phyloP scores from a whole-genome alignment of 345 rosid genomes.

The Melaleuca alternifolia region DNA sequence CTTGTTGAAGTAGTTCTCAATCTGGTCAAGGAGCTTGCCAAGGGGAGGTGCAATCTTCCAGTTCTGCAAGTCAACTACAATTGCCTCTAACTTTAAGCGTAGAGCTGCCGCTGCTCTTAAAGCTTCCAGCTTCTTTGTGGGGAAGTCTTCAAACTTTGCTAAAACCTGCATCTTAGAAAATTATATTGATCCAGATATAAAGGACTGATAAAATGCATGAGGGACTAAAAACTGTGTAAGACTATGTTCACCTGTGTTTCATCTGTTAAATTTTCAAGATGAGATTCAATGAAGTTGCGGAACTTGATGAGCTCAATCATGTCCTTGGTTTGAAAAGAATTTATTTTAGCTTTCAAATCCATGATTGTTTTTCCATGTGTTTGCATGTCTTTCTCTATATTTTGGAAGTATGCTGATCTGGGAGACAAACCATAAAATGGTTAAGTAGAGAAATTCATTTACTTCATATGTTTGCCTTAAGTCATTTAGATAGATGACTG shows the following conservation, averaged over 20 bases:
- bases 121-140: slow-evolving; percentile 76
- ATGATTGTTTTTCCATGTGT: slow-evolving; percentile 47
- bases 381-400: slow-evolving; percentile 75
- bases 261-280: slow-evolving; percentile 75
- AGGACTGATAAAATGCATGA: not conserved
- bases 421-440: not conserved
- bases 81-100: slow-evolving; percentile 41
- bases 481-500: not conserved
- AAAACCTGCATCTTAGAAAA: slow-evolving; percentile 40
- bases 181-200: not conserved
- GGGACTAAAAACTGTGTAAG: not conserved
- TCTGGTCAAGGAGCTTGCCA: slow-evolving; percentile 57
- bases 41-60: slow-evolving; percentile 77
- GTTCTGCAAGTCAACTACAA: slow-evolving; percentile 47
- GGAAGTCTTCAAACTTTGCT: slow-evolving; percentile 86
- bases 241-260: slow-evolving; percentile 62
- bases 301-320: slow-evolving; percentile 66
- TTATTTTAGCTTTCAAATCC: slow-evolving; percentile 47
- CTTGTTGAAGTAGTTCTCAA: slow-evolving; percentile 74
- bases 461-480: not conserved
- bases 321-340: slow-evolving; percentile 61
- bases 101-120: slow-evolving; percentile 66
- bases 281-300: slow-evolving; percentile 57
- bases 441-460: not conserved
- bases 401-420: slow-evolving; percentile 86